These are phyloP conservation scores for Hypoxylon rubiginosum DNA, from an alignment of 2,329 filamentous ascomycete species.

Conservation along the genomic window DNA sequence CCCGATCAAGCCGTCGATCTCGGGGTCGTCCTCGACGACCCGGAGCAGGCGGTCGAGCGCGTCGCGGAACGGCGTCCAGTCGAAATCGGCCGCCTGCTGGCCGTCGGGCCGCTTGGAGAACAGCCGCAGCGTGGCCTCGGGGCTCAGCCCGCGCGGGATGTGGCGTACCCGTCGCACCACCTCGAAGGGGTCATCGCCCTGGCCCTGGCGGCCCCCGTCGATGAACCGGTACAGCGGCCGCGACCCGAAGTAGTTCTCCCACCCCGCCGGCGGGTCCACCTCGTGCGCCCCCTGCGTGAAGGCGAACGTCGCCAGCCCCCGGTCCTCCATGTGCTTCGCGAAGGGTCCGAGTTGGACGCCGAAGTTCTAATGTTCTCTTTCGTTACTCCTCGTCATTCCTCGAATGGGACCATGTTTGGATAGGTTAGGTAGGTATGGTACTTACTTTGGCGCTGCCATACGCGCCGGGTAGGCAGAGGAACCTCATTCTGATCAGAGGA, in stretches of 20 bases:
- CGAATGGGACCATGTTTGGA: not conserved
- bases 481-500: slow-evolving; percentile 34
- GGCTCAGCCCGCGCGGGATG: slow-evolving; percentile 35
- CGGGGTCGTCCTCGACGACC: slow-evolving; percentile 54
- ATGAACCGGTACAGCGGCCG: slow-evolving; percentile 40
- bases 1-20: slow-evolving; percentile 61
- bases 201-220: slow-evolving; percentile 16
- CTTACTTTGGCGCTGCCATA: slow-evolving; percentile 42
- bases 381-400: slow-evolving; percentile 1
- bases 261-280: slow-evolving; percentile 37
- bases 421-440: not conserved
- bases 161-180: slow-evolving; percentile 33
- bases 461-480: slow-evolving; percentile 40
- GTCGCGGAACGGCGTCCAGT: slow-evolving; percentile 25
- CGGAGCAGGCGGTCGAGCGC: slow-evolving; percentile 53
- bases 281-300: slow-evolving; percentile 38
- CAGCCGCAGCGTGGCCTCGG: slow-evolving; percentile 37
- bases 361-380: slow-evolving; percentile 28
- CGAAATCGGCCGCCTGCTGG: not conserved
- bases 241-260: slow-evolving; percentile 43
- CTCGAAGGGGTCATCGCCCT: slow-evolving; percentile 38
- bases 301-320: slow-evolving; percentile 33
- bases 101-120: slow-evolving; percentile 28
- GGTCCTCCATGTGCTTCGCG: slow-evolving; percentile 38
- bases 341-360: slow-evolving; percentile 39